Conservation (phyloP, 345 rosid species). For the Salix purpurea region DNA sequence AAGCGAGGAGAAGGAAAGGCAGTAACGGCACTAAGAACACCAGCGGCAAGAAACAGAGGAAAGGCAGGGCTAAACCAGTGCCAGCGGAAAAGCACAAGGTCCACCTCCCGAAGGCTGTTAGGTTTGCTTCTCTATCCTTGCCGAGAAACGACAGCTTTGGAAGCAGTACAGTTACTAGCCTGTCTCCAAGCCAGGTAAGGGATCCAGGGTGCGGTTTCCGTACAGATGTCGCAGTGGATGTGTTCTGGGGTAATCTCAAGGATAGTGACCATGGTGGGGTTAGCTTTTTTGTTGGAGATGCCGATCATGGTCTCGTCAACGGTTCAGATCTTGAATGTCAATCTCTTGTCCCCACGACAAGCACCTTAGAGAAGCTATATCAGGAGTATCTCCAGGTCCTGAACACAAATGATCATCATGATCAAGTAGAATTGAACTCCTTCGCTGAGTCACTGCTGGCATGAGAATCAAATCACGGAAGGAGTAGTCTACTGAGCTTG, state of each 20-base stretch:
- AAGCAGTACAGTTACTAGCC: slow-evolving; percentile 2
- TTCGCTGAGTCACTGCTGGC: slow-evolving; percentile 32
- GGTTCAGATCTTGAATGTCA: slow-evolving; percentile 29
- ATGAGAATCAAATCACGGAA: not conserved
- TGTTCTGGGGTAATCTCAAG: slow-evolving; percentile 5
- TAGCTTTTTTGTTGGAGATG: slow-evolving; percentile 17
- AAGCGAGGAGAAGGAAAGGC: not conserved
- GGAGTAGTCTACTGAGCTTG: not conserved
- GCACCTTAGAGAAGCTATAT: slow-evolving; percentile 35
- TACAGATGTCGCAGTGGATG: not conserved
- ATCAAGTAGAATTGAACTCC: slow-evolving; percentile 25
- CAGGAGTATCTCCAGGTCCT: slow-evolving; percentile 44
- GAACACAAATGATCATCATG: slow-evolving; percentile 22
- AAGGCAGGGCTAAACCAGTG: not conserved
- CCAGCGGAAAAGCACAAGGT: slow-evolving; percentile 26
- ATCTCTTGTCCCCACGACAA: slow-evolving; percentile 1
- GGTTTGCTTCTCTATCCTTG: slow-evolving; percentile 26
- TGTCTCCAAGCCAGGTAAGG: slow-evolving; percentile 16
- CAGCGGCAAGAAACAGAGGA: slow-evolving; percentile 10
- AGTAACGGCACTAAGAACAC: not conserved
- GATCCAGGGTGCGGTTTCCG: not conserved
- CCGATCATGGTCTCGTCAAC: slow-evolving; percentile 16
- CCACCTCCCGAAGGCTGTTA: slow-evolving; percentile 47
- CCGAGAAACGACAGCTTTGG: slow-evolving; percentile 37
- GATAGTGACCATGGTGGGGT: slow-evolving; percentile 6